A percentile compares a stretch with the other conserved stretches of the same genome.
phyloP scores from a whole-genome alignment of 257 asterid genomes.

The Cruciata laevipes region DNA sequence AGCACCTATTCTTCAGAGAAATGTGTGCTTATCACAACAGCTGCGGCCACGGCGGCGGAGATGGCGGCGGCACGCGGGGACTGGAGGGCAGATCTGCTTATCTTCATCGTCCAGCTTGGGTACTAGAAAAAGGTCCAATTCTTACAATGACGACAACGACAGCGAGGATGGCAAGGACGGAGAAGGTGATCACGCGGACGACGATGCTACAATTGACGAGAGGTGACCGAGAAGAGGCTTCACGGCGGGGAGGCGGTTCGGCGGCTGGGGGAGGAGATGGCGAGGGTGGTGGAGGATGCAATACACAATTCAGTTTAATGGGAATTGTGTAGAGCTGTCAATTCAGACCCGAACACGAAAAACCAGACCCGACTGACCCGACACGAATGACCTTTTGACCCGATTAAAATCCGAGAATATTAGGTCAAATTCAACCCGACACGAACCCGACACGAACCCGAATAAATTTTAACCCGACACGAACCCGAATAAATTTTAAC shows the following conservation, averaged over 20 bases:
- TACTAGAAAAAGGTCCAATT: conserved; percentile 21
- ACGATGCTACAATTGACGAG: conserved; percentile 22
- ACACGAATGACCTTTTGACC: too few relatives aligned
- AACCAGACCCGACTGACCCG: too few relatives aligned
- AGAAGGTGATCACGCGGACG: conserved; percentile 24
- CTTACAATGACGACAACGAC: not conserved
- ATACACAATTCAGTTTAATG: too few relatives aligned
- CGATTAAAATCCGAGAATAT: too few relatives aligned
- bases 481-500: too few relatives aligned
- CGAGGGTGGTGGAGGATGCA: conserved; percentile 44
- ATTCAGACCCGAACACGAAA: too few relatives aligned
- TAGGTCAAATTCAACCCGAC: too few relatives aligned
- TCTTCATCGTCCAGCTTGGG: conserved; percentile 25
- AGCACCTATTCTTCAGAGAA: conserved; percentile 81
- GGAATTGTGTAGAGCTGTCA: too few relatives aligned
- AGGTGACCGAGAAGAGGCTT: conserved; percentile 37
- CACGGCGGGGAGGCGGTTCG: conserved; percentile 28
- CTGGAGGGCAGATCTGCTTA: conserved; percentile 27
- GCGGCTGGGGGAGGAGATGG: conserved; percentile 43
- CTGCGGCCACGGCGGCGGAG: conserved; percentile 54
- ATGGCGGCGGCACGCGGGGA: conserved; percentile 22
- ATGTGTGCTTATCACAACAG: conserved; percentile 96
- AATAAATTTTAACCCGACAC: too few relatives aligned
- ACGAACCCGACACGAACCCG: too few relatives aligned
- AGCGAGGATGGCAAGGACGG: conserved; percentile 15